Conservation (phyloP, 2,329 filamentous ascomycete species). For the Ceratocystis alfenasii region DNA sequence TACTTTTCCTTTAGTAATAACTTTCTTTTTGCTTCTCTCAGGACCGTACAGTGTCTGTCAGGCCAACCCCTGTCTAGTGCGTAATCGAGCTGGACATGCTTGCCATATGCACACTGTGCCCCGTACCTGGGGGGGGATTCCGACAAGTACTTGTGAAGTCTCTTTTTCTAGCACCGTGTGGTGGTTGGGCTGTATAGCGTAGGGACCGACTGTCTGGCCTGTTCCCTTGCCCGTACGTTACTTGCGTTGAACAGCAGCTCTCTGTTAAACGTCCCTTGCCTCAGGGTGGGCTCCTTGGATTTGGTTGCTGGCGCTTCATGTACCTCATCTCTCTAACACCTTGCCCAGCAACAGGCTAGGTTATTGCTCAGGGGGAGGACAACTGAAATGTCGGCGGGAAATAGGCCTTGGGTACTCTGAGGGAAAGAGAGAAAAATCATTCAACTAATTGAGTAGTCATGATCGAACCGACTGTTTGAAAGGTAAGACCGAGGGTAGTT, state of each 20-base stretch:
- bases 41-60: not conserved
- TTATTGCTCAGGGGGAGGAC: too few species aligned
- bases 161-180: not conserved
- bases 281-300: not conserved
- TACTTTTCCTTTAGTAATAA: not conserved
- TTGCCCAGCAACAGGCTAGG: too few species aligned
- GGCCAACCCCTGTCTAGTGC: not conserved
- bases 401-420: too few species aligned
- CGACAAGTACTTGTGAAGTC: not conserved
- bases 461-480: too few species aligned
- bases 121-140: not conserved
- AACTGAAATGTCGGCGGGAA: too few species aligned
- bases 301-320: not conserved
- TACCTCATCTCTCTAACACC: not conserved
- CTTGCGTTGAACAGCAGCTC: too few species aligned
- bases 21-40: not conserved
- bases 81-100: not conserved
- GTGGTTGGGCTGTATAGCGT: not conserved
- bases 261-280: not conserved
- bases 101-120: constrained; percentile 2
- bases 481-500: too few species aligned
- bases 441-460: too few species aligned
- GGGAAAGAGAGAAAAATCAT: too few species aligned
- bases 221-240: too few species aligned
- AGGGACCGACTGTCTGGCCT: too few species aligned